Evolutionary conservation across 768 basidiomycete species (phyloP), one percentile per base, ranked within the genome.

Genomic region (Agaricus sinodeliciosus): DNA sequence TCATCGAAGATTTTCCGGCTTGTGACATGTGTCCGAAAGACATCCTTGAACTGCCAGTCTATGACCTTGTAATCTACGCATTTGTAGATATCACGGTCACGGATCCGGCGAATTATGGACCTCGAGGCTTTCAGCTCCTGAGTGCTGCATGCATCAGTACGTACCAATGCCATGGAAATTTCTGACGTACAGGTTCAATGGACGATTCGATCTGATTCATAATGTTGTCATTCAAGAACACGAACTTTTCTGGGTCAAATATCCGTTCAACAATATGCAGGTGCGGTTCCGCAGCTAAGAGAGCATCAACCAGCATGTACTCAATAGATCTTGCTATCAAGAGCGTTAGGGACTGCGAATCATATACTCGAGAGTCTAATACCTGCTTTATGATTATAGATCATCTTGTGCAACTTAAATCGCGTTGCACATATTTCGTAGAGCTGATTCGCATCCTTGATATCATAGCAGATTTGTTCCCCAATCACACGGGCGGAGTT

Each of bases 381-480:
- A 81, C 81, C 82, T 1, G 86, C 80, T 63, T 90, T 90, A 65
- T 92, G 90, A 55, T 80, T 83, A 58, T 92, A 93, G n/a, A 90
- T 76, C 6, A 76, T 77, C 62, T 90, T 92, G 67, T 90, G 88
- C n/a, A 92, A 69, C 35, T 79, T 85, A 62, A 89, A 91, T 3
- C 90, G 77, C 1, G 82, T 81, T 28, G 80, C 75, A 56, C 81
- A 90, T 3, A 93, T 74, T 51, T 87, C 83, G 56, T 85, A 86
- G 1, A 93, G 74, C 44, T 81, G 78, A 59, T 87, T 85, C 0
- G 82, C 82, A 52, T 91, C 87, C 63, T 93, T 93, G 68, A 85
- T 85, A 52, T 87, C 74, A 59, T 88, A 93, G 63, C 85, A 88
- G 26, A 93, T 90, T 60, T 85, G 74, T 57, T 84, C 69, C 15